Conservation (phyloP, 2,329 filamentous ascomycete species). For the Ascochyta koolunga region DNA sequence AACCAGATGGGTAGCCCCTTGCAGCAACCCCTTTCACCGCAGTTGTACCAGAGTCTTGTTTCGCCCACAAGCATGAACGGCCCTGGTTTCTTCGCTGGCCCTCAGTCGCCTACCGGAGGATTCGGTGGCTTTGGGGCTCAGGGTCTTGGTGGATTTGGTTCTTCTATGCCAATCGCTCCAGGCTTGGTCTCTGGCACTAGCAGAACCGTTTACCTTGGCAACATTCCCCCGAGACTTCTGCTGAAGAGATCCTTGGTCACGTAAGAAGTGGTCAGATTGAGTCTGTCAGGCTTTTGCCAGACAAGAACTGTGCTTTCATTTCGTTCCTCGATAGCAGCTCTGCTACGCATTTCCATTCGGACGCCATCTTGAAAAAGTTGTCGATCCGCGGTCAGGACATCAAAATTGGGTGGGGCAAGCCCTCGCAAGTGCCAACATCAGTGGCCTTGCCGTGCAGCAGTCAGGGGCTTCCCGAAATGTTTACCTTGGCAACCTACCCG, state of each 20-base stretch:
- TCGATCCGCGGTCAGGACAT: slow-evolving; percentile 98
- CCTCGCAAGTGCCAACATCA: slow-evolving; percentile 95
- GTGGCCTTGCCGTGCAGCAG: slow-evolving; percentile 97
- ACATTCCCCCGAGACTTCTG: slow-evolving; percentile 98
- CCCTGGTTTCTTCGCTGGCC: slow-evolving; percentile 77
- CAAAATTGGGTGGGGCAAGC: slow-evolving; percentile 99
- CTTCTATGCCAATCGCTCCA: slow-evolving; percentile 77
- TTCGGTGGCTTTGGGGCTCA: slow-evolving; percentile 69
- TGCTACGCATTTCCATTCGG: slow-evolving; percentile 98
- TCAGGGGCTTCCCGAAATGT: slow-evolving; percentile 96
- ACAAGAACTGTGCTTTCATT: slow-evolving; percentile 99
- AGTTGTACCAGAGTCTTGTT: slow-evolving; percentile 82
- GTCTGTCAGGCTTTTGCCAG: slow-evolving; percentile 93
- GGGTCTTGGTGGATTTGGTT: slow-evolving; percentile 68
- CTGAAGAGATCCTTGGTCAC: slow-evolving; percentile 95
- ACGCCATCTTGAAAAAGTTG: slow-evolving; percentile 99
- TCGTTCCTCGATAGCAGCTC: slow-evolving; percentile 98
- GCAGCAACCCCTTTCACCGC: slow-evolving; percentile 73
- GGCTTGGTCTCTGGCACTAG: slow-evolving; percentile 87
- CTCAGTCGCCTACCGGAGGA: slow-evolving; percentile 84
- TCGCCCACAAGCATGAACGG: slow-evolving; percentile 84
- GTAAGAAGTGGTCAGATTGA: slow-evolving; percentile 98
- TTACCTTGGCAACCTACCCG: slow-evolving; percentile 90
- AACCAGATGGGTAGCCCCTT: slow-evolving; percentile 75
- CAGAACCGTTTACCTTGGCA: slow-evolving; percentile 95